Base-by-base conservation (phyloP, 257 asterid genomes). In the Przewalskia tangutica region DNA sequence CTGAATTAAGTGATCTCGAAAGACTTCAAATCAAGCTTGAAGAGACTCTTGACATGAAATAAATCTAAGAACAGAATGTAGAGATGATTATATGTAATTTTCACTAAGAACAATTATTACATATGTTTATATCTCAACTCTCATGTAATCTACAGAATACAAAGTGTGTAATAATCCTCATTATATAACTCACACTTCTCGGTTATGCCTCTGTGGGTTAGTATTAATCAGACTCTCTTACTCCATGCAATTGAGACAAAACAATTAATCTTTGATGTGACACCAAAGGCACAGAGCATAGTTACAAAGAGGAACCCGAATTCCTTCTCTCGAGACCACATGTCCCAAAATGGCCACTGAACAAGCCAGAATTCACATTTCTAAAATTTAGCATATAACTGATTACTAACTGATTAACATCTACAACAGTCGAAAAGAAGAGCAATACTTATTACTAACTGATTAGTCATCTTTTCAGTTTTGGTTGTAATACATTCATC, bases 391-490 rank as follows among this genome's bases (percentile, higher is more conserved):
- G 27, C 76, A 14, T 65, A 34, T 12, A 65, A 64, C 44, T 64
- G 18, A 64, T n/a, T n/a, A n/a, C n/a, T n/a, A n/a, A n/a, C n/a
- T n/a, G n/a, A n/a, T n/a, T n/a, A n/a, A n/a, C 77, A 68, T 23
- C 77, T 68, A n/a, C 54, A 68, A 42, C 8, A 16, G 77, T 10
- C n/a, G 12, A 70, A 70, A 70, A 70, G 56, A 12, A 42, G 23
- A 68, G 8, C 77, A 68, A 44, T n/a, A 42, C 54, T 42, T 70
- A 10, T 68, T 9, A 42, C 77, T n/a, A 42, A 68, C 10, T 50
- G 77, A n/a, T 42, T 18, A n/a, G 54, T 59, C 36, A 13, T 71
- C 77, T 75, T 65, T 80, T 42, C 66, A 54, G 60, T 77, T 84
- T 62, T 17, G 73, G 12, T 32, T 77, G 81, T 62, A 55, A 36